These are phyloP conservation scores for Cadophora gregata DNA, from an alignment of 2,329 filamentous ascomycete species.

Conservation along the genomic window DNA sequence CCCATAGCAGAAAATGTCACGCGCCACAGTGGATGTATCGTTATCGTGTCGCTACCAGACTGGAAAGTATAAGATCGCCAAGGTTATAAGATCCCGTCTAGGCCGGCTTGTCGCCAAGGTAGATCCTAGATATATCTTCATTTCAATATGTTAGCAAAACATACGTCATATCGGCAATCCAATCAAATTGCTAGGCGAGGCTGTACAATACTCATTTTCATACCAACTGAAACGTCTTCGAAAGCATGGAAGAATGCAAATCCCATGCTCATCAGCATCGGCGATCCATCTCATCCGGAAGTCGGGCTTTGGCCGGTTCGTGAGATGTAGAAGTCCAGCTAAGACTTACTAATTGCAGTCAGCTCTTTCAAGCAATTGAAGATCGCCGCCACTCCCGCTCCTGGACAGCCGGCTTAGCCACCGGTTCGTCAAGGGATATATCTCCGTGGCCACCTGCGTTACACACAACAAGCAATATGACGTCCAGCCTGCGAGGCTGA, in stretches of 20 bases:
- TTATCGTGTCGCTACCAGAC: neutral
- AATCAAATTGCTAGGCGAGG: neutral
- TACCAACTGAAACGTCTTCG: neutral
- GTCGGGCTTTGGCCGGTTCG: neutral
- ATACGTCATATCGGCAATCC: neutral
- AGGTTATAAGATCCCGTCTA: constrained; percentile 3
- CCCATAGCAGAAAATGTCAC: neutral
- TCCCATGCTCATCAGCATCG: neutral
- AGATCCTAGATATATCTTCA: constrained; percentile 14
- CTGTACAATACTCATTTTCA: neutral
- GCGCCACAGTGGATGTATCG: neutral
- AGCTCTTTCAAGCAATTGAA: constrained; percentile 1
- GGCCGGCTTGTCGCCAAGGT: constrained; percentile 11
- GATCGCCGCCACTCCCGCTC: constrained; percentile 12
- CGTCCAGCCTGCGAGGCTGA: neutral
- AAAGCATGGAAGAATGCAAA: neutral
- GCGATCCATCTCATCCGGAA: neutral
- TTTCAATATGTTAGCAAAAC: neutral
- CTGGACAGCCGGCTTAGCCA: too few species aligned
- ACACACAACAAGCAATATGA: constrained; percentile 10
- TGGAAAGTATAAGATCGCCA: constrained; percentile 9
- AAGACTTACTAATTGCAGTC: constrained; percentile 1
- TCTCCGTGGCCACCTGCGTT: constrained; percentile 6
- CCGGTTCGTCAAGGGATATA: neutral
- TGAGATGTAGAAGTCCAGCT: neutral